These are phyloP conservation scores for Thymus quinquecostatus DNA, from an alignment of 257 asterid species.

Conservation along the genomic window DNA sequence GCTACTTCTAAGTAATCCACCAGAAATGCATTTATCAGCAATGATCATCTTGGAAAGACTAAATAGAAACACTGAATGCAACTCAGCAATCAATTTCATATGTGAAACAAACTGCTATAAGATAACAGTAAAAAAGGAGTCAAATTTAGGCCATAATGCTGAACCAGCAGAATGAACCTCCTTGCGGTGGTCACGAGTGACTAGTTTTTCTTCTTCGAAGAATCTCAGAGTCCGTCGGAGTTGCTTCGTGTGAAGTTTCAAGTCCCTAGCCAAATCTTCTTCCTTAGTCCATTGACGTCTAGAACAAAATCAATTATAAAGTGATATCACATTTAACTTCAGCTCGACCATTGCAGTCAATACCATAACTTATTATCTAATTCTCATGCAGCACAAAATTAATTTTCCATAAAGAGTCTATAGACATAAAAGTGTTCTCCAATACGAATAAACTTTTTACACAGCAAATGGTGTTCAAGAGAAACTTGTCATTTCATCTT, in stretches of 20 bases:
- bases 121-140: constrained; percentile 29
- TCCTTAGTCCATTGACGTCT: constrained; percentile 97
- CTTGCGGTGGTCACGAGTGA: constrained; percentile 94
- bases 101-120: constrained; percentile 25
- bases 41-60: constrained; percentile 8
- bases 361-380: constrained; percentile 13
- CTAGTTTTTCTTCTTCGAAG: constrained; percentile 92
- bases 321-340: constrained; percentile 22
- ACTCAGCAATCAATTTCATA: constrained; percentile 25
- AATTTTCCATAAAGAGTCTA: neutral
- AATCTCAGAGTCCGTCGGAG: constrained; percentile 90
- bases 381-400: constrained; percentile 12
- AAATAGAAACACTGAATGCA: constrained; percentile 12
- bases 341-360: constrained; percentile 22
- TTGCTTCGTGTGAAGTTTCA: constrained; percentile 96
- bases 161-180: constrained; percentile 67
- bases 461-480: neutral
- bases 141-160: constrained; percentile 35
- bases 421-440: constrained; percentile 9
- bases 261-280: constrained; percentile 96
- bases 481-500: constrained; percentile 10
- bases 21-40: constrained; percentile 16
- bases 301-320: constrained; percentile 33
- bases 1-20: constrained; percentile 5
- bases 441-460: neutral